Conservation (phyloP, 176 grass and related monocot species). For the Aegilops umbellulata region DNA sequence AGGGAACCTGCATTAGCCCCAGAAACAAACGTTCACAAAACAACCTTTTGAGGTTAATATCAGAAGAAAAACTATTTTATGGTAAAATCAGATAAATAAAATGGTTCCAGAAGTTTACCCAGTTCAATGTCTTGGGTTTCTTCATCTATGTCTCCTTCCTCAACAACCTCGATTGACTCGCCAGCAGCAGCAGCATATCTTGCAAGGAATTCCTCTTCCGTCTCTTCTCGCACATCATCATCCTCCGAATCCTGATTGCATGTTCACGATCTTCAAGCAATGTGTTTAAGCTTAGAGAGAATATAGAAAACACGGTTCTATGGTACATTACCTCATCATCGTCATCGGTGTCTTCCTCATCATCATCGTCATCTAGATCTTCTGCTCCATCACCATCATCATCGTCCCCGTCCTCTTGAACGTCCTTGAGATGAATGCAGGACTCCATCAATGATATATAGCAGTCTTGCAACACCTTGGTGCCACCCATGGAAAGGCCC, state of each 20-base stretch:
- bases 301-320: neutral
- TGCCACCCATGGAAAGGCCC: slow-evolving; percentile 32
- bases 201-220: slow-evolving; percentile 70
- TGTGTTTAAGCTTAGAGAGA: neutral
- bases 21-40: neutral
- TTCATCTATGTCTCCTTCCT: slow-evolving; percentile 76
- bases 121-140: slow-evolving; percentile 66
- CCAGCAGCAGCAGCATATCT: slow-evolving; percentile 63
- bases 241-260: slow-evolving; percentile 76
- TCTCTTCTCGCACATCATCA: slow-evolving; percentile 69
- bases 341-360: slow-evolving; percentile 34
- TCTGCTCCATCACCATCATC: slow-evolving; percentile 45
- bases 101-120: slow-evolving; percentile 27
- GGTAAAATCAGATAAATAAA: neutral
- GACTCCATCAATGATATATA: slow-evolving; percentile 71
- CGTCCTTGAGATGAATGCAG: slow-evolving; percentile 65
- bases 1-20: slow-evolving; percentile 21
- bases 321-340: slow-evolving; percentile 43
- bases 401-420: slow-evolving; percentile 53
- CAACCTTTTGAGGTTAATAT: neutral
- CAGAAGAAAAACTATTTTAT: neutral
- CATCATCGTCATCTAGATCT: slow-evolving; percentile 46
- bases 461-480: slow-evolving; percentile 59
- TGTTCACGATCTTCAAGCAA: neutral
- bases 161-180: slow-evolving; percentile 47